phyloP scores from a whole-genome alignment of 2,329 filamentous ascomycete genomes.

The Diaporthe sp. region DNA sequence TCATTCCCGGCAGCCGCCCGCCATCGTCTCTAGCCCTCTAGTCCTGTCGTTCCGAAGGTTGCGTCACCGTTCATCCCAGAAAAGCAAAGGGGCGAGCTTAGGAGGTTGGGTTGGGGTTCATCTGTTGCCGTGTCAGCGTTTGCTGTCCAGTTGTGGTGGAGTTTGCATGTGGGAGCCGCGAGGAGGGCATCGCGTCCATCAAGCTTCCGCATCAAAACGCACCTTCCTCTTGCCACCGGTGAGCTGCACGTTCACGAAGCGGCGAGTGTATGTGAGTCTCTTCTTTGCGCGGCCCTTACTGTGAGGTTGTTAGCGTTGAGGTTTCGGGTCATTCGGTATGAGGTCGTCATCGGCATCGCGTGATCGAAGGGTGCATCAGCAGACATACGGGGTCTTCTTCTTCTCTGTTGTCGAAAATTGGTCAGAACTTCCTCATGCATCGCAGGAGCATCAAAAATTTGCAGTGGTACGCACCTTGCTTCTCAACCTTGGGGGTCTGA shows the following conservation, averaged over 20 bases:
- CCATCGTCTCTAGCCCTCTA: conserved; percentile 30
- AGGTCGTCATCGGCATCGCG: conserved; percentile 2
- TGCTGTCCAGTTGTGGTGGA: background rate
- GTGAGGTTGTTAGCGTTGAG: conserved; percentile 24
- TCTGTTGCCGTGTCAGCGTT: conserved; percentile 33
- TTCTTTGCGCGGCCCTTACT: conserved; percentile 93
- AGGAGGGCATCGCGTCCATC: background rate
- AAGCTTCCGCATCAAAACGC: conserved; percentile 44
- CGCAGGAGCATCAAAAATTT: background rate
- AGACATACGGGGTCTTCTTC: conserved; percentile 37
- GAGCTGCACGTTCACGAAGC: conserved; percentile 96
- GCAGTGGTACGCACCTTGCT: conserved; percentile 33
- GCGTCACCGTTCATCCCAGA: conserved; percentile 33
- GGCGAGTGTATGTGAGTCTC: conserved; percentile 93
- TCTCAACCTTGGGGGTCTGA: conserved; percentile 79
- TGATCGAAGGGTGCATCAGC: background rate
- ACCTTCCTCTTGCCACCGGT: conserved; percentile 98
- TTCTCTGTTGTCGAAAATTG: conserved; percentile 30
- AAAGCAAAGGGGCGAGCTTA: conserved; percentile 31
- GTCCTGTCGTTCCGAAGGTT: conserved; percentile 31
- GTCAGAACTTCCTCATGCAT: conserved; percentile 15
- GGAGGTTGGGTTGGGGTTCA: conserved; percentile 37
- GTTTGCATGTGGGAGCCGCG: background rate
- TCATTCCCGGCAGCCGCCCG: conserved; percentile 27
- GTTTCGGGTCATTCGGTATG: background rate